phyloP scores from a whole-genome alignment of 2,329 filamentous ascomycete genomes.

The Ustulina deusta region DNA sequence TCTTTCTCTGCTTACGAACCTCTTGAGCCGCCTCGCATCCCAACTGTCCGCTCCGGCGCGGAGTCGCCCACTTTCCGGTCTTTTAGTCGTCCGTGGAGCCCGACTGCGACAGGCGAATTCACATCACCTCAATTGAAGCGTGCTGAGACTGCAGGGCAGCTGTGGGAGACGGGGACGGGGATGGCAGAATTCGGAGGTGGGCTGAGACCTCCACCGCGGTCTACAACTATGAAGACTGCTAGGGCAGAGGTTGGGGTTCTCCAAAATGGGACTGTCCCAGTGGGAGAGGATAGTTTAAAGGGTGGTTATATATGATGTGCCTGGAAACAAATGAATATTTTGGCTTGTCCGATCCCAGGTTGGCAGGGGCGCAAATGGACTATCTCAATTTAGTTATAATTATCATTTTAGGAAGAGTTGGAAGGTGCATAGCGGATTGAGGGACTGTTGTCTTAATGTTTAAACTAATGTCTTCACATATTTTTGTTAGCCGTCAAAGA shows the following conservation, averaged over 20 bases:
- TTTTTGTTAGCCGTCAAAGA: slow-evolving; percentile 29
- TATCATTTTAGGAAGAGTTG: slow-evolving; percentile 12
- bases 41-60: slow-evolving; percentile 39
- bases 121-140: slow-evolving; percentile 28
- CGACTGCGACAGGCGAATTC: slow-evolving; percentile 22
- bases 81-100: slow-evolving; percentile 43
- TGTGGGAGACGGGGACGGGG: not conserved
- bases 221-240: slow-evolving; percentile 21
- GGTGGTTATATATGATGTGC: slow-evolving; percentile 26
- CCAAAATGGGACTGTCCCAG: not conserved
- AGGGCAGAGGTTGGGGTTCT: slow-evolving; percentile 8
- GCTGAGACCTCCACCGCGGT: slow-evolving; percentile 32
- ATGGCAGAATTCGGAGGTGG: slow-evolving; percentile 24
- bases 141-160: slow-evolving; percentile 22
- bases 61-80: slow-evolving; percentile 47
- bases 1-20: slow-evolving; percentile 23
- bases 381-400: slow-evolving; percentile 3
- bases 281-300: not conserved
- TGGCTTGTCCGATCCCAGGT: slow-evolving; percentile 2
- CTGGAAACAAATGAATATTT: not conserved
- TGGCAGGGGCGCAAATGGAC: not conserved
- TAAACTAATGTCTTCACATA: slow-evolving; percentile 34
- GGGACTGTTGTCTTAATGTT: slow-evolving; percentile 34
- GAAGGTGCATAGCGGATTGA: slow-evolving; percentile 24
- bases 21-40: slow-evolving; percentile 36